Evolutionary conservation across 495 filamentous ascomycete genomes (phyloP).

Genomic region (Tricharina praecox): DNA sequence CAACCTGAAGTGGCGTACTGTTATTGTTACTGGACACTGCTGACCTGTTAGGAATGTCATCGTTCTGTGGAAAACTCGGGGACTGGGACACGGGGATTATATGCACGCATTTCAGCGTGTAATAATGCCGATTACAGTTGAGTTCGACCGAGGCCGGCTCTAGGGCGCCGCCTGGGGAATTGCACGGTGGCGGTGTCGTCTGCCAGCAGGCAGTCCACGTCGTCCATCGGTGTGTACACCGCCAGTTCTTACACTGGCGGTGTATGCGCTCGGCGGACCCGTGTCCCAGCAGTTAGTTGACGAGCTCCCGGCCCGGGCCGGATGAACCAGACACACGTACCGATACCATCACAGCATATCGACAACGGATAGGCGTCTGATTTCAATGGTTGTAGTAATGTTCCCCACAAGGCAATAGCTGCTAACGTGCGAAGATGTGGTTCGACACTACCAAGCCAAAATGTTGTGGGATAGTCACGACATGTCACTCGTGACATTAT

Average conservation of each 20-base stretch:
- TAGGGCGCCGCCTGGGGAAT: slow-evolving; percentile 73
- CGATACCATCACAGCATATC: too few relatives aligned
- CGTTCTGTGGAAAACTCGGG: slow-evolving; percentile 78
- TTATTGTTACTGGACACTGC: not conserved
- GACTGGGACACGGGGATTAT: slow-evolving; percentile 95
- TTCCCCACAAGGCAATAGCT: too few relatives aligned
- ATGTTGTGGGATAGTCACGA: slow-evolving; percentile 49
- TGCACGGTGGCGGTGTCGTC: slow-evolving; percentile 30
- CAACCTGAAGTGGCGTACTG: not conserved
- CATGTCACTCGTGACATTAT: slow-evolving; percentile 60
- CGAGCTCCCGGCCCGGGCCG: too few relatives aligned
- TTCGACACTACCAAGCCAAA: slow-evolving; percentile 55
- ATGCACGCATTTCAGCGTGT: slow-evolving; percentile 88
- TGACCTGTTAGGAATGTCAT: slow-evolving; percentile 91
- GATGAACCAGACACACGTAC: too few relatives aligned
- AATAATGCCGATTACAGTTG: slow-evolving; percentile 87
- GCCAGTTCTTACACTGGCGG: slow-evolving; percentile 43
- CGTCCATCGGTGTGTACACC: slow-evolving; percentile 35
- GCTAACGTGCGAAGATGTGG: too few relatives aligned
- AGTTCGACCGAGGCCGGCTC: slow-evolving; percentile 87
- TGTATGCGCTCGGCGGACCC: too few relatives aligned
- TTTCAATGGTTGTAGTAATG: too few relatives aligned
- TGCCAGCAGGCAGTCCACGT: slow-evolving; percentile 33
- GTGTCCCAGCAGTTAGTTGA: too few relatives aligned
- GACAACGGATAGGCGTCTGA: too few relatives aligned